These are phyloP conservation scores for Zangia roseola DNA, from an alignment of 768 basidiomycete genomes.

Conservation along the genomic window DNA sequence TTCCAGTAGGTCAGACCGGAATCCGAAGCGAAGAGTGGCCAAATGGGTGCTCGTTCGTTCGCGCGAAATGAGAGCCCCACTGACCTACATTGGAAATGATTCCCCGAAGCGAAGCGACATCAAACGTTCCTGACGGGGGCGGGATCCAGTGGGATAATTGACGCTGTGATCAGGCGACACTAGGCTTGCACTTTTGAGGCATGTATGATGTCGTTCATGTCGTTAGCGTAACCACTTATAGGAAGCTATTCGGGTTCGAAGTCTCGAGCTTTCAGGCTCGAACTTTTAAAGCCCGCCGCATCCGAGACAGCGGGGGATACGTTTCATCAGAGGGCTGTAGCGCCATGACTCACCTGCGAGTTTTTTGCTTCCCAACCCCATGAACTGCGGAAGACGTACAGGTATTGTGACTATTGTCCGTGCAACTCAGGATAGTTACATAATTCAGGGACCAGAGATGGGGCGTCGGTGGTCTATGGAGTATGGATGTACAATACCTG, in stretches of 20 bases:
- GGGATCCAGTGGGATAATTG: neutral
- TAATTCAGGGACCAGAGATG: neutral
- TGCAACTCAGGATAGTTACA: neutral
- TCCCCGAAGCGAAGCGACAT: neutral
- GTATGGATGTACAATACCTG: too few species aligned
- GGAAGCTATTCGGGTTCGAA: neutral
- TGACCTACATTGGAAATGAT: neutral
- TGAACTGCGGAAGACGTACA: too few species aligned
- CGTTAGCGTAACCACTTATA: constrained; percentile 5
- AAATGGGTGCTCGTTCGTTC: constrained; percentile 10
- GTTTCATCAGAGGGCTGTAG: neutral
- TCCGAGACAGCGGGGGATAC: neutral
- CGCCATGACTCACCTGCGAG: too few species aligned
- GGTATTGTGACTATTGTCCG: neutral
- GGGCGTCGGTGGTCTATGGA: too few species aligned
- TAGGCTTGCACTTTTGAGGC: constrained; percentile 1
- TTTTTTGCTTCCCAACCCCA: too few species aligned
- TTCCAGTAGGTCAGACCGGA: neutral
- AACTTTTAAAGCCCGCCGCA: neutral
- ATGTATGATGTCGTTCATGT: neutral
- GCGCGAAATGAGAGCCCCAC: too few species aligned
- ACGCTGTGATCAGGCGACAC: neutral
- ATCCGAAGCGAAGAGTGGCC: constrained; percentile 17
- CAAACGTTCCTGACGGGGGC: constrained; percentile 17
- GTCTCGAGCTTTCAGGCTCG: too few species aligned